phyloP scores from a whole-genome alignment of 176 grass and related monocot genomes.

The Avena atlantica region DNA sequence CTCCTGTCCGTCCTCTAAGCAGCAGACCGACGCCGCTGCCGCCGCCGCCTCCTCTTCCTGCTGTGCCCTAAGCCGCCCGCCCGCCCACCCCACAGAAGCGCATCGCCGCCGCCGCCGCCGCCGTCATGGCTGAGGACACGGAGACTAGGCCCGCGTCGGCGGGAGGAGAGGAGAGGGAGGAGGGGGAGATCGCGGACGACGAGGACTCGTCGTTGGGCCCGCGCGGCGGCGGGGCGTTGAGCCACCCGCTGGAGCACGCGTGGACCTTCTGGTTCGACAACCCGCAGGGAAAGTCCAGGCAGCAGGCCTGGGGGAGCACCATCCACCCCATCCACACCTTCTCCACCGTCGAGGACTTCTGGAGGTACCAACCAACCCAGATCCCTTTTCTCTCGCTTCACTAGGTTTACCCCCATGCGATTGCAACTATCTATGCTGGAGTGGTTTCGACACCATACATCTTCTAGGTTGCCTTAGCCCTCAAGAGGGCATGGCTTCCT shows the following conservation, averaged over 20 bases:
- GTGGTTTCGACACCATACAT: no score
- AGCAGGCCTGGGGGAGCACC: slow-evolving; percentile 75
- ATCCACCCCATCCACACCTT: slow-evolving; percentile 89
- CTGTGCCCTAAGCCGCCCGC: no score
- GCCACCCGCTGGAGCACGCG: slow-evolving; percentile 75
- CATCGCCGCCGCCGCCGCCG: not conserved
- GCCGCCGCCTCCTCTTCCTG: not conserved
- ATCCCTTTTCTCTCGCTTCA: no score
- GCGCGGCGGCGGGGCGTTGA: not conserved
- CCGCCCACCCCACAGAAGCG: no score
- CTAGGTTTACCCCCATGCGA: not conserved
- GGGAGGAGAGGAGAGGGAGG: slow-evolving; percentile 67
- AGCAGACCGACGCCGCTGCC: not conserved
- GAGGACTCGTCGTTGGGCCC: slow-evolving; percentile 33
- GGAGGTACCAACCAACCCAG: slow-evolving; percentile 31
- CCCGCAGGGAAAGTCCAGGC: slow-evolving; percentile 63
- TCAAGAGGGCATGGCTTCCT: not conserved
- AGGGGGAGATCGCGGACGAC: slow-evolving; percentile 78
- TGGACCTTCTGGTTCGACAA: slow-evolving; percentile 99
- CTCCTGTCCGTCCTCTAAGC: no score
- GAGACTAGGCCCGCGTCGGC: slow-evolving; percentile 46
- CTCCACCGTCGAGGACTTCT: slow-evolving; percentile 94
- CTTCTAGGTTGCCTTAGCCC: no score
- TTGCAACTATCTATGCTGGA: no score
- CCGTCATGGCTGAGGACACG: slow-evolving; percentile 47